Evolutionary conservation across 1,139 yeast genomes (phyloP).

Genomic region (Suhomyces bribrorum): DNA sequence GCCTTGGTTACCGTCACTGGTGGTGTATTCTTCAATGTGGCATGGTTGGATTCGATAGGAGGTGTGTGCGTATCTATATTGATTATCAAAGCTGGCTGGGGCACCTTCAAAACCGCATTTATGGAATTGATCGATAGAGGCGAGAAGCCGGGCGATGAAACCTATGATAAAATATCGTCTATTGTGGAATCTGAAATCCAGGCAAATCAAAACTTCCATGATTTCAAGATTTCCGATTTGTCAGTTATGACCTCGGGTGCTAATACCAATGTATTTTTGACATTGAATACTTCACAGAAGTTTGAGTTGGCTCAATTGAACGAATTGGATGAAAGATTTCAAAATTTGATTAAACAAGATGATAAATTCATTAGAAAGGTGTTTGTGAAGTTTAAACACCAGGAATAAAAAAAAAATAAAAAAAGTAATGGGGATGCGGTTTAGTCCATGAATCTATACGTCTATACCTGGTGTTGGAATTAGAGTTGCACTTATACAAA

Average conservation of each 20-base stretch:
- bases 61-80: conserved; percentile 82
- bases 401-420: no score
- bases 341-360: conserved; percentile 26
- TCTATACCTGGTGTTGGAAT: no score
- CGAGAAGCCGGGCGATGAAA: conserved; percentile 32
- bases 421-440: no score
- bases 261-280: conserved; percentile 44
- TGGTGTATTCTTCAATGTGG: conserved; percentile 73
- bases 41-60: conserved; percentile 89
- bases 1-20: conserved; percentile 87
- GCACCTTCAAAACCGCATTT: conserved; percentile 68
- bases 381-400: conserved; percentile 22
- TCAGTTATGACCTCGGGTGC: conserved; percentile 74
- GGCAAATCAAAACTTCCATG: conserved; percentile 16
- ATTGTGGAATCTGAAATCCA: conserved; percentile 25
- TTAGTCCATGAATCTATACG: no score
- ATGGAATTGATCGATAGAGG: conserved; percentile 73
- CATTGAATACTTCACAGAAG: conserved; percentile 22
- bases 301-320: conserved; percentile 30
- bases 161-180: conserved; percentile 27
- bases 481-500: no score
- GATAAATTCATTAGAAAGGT: conserved; percentile 41
- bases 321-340: conserved; percentile 28
- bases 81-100: conserved; percentile 82
- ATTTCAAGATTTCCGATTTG: conserved; percentile 46